These are phyloP conservation scores for Candida ortonii DNA, from an alignment of 805 yeast genomes.

Conservation along the genomic window DNA sequence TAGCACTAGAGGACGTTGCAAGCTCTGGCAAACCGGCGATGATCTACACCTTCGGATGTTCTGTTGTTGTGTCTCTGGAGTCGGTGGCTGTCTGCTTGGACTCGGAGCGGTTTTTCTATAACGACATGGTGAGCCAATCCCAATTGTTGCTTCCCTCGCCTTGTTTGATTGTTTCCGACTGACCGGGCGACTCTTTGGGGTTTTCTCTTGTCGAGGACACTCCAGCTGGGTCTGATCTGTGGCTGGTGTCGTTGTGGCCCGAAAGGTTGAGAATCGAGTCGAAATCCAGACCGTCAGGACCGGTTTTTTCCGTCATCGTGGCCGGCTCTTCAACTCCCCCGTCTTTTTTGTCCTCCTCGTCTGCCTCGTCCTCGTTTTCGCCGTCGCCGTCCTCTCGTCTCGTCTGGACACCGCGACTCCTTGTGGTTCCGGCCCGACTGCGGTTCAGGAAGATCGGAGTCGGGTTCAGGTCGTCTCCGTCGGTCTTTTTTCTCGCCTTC, in stretches of 20 bases:
- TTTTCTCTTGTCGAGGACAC: not conserved
- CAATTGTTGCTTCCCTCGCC: conserved; percentile 30
- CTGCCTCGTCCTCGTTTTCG: conserved; percentile 4
- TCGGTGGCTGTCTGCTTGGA: no score
- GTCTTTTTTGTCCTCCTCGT: conserved; percentile 9
- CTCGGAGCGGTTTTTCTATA: conserved; percentile 22
- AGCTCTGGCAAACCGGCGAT: no score
- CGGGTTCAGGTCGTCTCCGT: conserved; percentile 51
- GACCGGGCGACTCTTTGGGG: not conserved
- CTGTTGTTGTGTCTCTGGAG: no score
- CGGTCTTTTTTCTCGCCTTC: conserved; percentile 32
- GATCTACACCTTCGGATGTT: no score
- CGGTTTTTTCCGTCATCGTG: conserved; percentile 1
- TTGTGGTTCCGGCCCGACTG: conserved; percentile 9
- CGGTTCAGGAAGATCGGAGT: conserved; percentile 35
- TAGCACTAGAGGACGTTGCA: no score
- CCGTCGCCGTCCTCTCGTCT: conserved; percentile 4
- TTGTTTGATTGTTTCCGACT: conserved; percentile 5
- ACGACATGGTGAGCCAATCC: conserved; percentile 48
- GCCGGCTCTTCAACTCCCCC: conserved; percentile 4
- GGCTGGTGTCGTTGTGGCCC: no score
- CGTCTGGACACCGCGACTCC: conserved; percentile 4
- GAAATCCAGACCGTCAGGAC: conserved; percentile 18
- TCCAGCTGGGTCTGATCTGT: no score
- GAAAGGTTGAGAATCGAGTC: conserved; percentile 23